Base-by-base conservation (phyloP, 108 stramenopile species). In the Cyclostephanos tholiformis region DNA sequence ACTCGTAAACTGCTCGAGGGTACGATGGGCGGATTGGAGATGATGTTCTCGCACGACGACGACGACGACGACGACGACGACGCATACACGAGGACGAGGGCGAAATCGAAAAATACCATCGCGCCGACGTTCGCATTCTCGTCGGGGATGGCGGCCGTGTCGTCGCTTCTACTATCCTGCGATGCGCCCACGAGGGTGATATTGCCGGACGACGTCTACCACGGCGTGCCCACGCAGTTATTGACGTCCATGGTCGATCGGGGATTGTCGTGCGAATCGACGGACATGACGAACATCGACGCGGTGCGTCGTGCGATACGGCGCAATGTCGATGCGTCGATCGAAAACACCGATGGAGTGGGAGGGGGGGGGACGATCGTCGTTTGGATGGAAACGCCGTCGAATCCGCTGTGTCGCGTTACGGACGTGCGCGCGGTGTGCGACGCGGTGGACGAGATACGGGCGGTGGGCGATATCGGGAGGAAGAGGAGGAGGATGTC, bases 351-450 rank as follows among this genome's bases (percentile, higher is more conserved):
- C 53, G 48, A 26, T 12, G 41, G 41, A 41, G 4, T 3, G 14
- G 44, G 44, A 35, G 41, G 55, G 16, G 75, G 52, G 53, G 62
- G 78, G 11, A 71, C 71, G n/a, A 50, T 90, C 13, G 70, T 97
- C 72, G 80, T 97, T 9, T 97, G 96, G 94, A 89, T 94, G 82
- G 96, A 97, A 77, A 94, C 86, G 26, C 96, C 96, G 0, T 94
- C 93, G 19, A 97, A 97, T 75, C 96, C 96, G 2, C 50, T 83
- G 29, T 87, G 84, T 50, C 77, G 95, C 26, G 88, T 97, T 25
- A 82, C 91, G 7, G 90, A 96, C 72, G 85, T 97, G 26, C 67
- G 66, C 56, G 69, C 67, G 29, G 60, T 92, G 16, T 89, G 85
- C 65, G 32, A 84, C 12, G 38, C 67, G 9, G 83, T 82, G 11